Percentiles rank a stretch among this genome's conserved stretches.
phyloP scores from a whole-genome alignment of 1,284 basidiomycete genomes.

The Schizophyllum amplum region DNA sequence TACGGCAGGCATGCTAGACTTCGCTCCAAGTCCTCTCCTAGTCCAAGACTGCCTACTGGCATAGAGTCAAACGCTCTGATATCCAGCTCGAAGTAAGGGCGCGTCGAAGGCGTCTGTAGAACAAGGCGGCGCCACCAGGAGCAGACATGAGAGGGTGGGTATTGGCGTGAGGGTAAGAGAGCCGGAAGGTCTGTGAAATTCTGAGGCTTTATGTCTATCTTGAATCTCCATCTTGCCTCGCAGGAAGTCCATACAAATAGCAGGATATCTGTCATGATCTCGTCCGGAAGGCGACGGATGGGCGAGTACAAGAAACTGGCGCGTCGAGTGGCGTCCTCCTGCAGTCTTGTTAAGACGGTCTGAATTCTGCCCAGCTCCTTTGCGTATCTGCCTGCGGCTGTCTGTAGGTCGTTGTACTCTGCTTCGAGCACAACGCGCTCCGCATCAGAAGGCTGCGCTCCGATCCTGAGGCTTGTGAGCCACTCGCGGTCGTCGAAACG shows the following conservation, averaged over 20 bases:
- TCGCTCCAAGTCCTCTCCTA: not conserved
- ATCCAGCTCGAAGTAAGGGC: not conserved
- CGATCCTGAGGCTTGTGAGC: too few relatives aligned
- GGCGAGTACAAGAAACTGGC: not conserved
- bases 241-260: not conserved
- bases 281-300: not conserved
- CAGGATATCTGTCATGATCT: slow-evolving; percentile 1
- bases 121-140: not conserved
- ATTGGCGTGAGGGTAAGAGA: not conserved
- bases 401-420: too few relatives aligned
- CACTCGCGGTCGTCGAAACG: too few relatives aligned
- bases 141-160: not conserved
- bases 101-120: not conserved
- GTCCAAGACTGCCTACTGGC: not conserved
- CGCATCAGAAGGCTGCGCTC: too few relatives aligned
- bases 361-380: too few relatives aligned
- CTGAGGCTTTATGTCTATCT: not conserved
- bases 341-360: too few relatives aligned
- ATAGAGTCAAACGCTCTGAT: not conserved
- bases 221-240: not conserved
- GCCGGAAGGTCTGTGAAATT: not conserved
- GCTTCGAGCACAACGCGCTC: too few relatives aligned
- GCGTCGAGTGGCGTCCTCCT: too few relatives aligned
- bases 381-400: too few relatives aligned
- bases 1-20: not conserved